Base-by-base conservation (phyloP, 192 early-diverging fungal genomes). In the Phlyctochytrium bullatum region DNA sequence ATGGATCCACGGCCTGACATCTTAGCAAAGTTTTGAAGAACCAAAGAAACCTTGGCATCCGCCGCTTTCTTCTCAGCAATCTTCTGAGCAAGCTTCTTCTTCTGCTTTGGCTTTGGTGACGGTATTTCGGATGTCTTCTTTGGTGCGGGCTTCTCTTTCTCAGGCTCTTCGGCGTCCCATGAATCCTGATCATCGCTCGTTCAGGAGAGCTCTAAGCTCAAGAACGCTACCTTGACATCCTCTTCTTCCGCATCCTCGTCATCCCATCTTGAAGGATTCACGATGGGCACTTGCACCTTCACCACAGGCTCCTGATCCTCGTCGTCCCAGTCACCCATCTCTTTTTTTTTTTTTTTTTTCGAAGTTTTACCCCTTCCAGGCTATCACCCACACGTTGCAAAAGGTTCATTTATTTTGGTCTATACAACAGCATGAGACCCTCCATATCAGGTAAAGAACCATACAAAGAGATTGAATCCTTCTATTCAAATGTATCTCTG, bases 1-100 rank as follows among this genome's bases (percentile, higher is more conserved):
- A 62, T 17, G 64, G 64, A 24, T 76, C 76, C 20, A 61, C 69
- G 2, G 33, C 61, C 61, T 66, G 51, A 28, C 61, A 61, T 12
- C 68, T 58, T 52, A 62, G 58, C 28, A 62, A 33, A 53, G 57
- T 62, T 27, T 29, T 57, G n/a, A 36, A 14, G 36, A 67, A 1
- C 62, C 16, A 31, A 36, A 20, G 0, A 10, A 0, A 30, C 0
- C 25, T 30, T 17, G 32, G 28, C 12, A 30, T 59, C n/a, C 1
- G 33, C 25, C 24, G 14, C 14, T 32, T 29, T 61, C 33, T 14
- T 17, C 3, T 56, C 47, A 34, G 57, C 40, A 14, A 65, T 3
- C 40, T 47, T 47, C 40, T 47, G 40, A 14, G 40, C 40, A 6
- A 47, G 20, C 20, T 47, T 47, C 20, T 47, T 47, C 40, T 47